phyloP scores from a whole-genome alignment of 2,329 filamentous ascomycete genomes.

The Neofusicoccum kwambonambiense region DNA sequence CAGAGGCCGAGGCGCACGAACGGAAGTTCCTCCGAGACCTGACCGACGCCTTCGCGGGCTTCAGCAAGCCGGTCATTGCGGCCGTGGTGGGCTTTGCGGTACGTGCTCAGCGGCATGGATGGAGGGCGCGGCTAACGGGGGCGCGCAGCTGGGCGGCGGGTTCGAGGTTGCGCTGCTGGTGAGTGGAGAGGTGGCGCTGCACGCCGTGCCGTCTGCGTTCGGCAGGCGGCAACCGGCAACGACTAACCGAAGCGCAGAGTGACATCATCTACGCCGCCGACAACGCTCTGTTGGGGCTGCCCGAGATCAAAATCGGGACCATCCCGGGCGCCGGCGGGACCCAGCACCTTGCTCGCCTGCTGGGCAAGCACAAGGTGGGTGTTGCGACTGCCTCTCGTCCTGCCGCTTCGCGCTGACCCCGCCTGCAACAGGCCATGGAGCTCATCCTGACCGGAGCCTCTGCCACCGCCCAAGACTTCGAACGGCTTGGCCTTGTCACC shows the following conservation, averaged over 20 bases:
- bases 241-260: slow-evolving; percentile 25
- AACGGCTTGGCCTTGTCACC: slow-evolving; percentile 43
- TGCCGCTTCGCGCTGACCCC: background rate
- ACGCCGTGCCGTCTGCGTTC: background rate
- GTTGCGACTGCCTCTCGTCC: background rate
- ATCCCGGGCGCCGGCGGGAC: slow-evolving; percentile 89
- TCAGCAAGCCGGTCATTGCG: slow-evolving; percentile 89
- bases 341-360: slow-evolving; percentile 74
- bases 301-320: slow-evolving; percentile 90
- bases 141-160: slow-evolving; percentile 69
- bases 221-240: slow-evolving; percentile 7
- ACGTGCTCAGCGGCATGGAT: background rate
- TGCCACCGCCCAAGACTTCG: slow-evolving; percentile 38
- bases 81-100: slow-evolving; percentile 85
- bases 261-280: slow-evolving; percentile 89
- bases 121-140: slow-evolving; percentile 15
- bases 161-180: slow-evolving; percentile 96
- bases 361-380: slow-evolving; percentile 42
- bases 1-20: slow-evolving; percentile 80
- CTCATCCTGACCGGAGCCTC: slow-evolving; percentile 44
- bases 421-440: slow-evolving; percentile 41
- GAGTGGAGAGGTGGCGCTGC: background rate
- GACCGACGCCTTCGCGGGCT: slow-evolving; percentile 73
- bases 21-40: slow-evolving; percentile 89
- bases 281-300: slow-evolving; percentile 86